A percentile compares a stretch with the other conserved stretches of the same genome.
These are phyloP conservation scores for Ligustrum vulgare DNA, from an alignment of 257 asterid species.

Conservation along the genomic window DNA sequence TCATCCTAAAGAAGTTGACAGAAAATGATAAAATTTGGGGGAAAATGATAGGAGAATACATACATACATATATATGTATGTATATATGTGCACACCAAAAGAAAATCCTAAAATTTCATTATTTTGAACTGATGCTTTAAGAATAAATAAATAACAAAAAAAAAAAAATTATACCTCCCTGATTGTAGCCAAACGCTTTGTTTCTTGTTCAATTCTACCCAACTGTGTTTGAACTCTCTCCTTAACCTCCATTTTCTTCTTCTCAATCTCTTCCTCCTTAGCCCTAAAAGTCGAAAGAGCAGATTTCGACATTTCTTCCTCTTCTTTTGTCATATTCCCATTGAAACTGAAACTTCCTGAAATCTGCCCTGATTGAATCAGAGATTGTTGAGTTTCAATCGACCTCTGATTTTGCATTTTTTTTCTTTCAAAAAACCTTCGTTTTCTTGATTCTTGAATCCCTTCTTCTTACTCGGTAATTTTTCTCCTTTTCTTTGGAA, in stretches of 20 bases:
- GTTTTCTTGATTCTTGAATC: slow-evolving; percentile 10
- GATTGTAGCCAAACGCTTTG: slow-evolving; percentile 46
- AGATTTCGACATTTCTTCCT: slow-evolving; percentile 31
- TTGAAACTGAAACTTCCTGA: slow-evolving; percentile 23
- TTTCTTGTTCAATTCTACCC: slow-evolving; percentile 56
- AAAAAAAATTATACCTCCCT: slow-evolving; percentile 34
- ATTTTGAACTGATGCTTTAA: not conserved
- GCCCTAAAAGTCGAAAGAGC: slow-evolving; percentile 52
- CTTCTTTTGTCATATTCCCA: slow-evolving; percentile 22
- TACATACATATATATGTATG: no score
- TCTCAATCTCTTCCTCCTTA: slow-evolving; percentile 60
- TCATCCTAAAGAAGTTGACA: not conserved
- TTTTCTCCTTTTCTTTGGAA: slow-evolving; percentile 23
- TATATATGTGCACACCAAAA: not conserved
- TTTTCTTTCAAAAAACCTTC: slow-evolving; percentile 17
- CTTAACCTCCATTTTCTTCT: slow-evolving; percentile 47
- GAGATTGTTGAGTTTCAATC: slow-evolving; percentile 35
- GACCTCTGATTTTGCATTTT: slow-evolving; percentile 46
- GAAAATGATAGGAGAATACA: no score
- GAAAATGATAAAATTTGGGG: not conserved
- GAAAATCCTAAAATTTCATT: not conserved
- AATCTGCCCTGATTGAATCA: slow-evolving; percentile 22
- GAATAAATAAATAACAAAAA: not conserved
- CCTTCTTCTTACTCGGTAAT: not conserved
- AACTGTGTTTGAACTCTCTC: slow-evolving; percentile 49